Evolutionary conservation across 345 rosid species (phyloP).

Genomic region (Salix koriyanagi): DNA sequence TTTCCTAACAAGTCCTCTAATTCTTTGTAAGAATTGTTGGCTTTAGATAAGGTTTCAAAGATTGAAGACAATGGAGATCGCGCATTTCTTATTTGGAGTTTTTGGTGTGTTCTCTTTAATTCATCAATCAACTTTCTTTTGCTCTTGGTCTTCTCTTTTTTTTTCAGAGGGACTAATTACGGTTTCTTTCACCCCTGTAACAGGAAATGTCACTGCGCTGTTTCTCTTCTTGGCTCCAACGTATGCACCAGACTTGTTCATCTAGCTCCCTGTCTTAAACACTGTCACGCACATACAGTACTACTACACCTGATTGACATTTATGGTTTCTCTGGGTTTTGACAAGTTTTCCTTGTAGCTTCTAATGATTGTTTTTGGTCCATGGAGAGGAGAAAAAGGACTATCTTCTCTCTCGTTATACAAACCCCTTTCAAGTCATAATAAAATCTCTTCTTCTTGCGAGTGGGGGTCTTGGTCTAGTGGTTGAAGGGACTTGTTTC

Average conservation of each 20-base stretch:
- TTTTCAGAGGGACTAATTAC: not conserved
- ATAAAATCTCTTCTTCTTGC: not conserved
- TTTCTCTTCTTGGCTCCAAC: conserved; percentile 90
- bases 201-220: conserved; percentile 96
- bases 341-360: not conserved
- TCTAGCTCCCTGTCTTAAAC: not conserved
- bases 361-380: not conserved
- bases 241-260: conserved; percentile 35
- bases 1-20: not conserved
- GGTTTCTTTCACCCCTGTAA: conserved; percentile 1
- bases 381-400: not conserved
- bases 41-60: not conserved
- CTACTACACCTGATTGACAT: not conserved
- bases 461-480: too few species aligned
- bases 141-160: not conserved
- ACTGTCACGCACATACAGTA: not conserved
- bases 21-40: not conserved
- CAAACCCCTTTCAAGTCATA: not conserved
- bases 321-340: not conserved
- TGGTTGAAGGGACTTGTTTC: too few species aligned
- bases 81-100: conserved; percentile 81
- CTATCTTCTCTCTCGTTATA: not conserved
- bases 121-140: conserved; percentile 2
- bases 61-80: conserved; percentile 40
- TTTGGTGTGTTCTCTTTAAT: conserved; percentile 49